Conservation (phyloP, 2,329 filamentous ascomycete species). For the Cadophora malorum region DNA sequence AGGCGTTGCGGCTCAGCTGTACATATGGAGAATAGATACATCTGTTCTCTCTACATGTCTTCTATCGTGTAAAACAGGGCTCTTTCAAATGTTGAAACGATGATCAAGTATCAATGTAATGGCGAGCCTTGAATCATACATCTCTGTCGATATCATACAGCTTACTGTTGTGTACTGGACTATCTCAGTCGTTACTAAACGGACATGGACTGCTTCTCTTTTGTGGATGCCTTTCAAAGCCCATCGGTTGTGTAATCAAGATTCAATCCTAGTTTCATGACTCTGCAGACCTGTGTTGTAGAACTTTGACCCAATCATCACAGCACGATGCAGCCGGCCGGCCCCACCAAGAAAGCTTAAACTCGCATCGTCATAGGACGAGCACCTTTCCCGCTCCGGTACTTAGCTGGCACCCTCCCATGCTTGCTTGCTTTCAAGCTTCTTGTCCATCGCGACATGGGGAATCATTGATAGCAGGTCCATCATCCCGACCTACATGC, state of each 20-base stretch:
- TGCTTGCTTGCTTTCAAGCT: conserved; percentile 15
- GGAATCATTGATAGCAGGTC: background rate
- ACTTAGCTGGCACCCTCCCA: background rate
- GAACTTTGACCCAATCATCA: conserved; percentile 9
- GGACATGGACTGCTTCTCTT: background rate
- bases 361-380: background rate
- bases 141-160: too few species aligned
- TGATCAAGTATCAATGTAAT: too few species aligned
- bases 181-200: too few species aligned
- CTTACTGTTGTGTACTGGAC: too few species aligned
- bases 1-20: background rate
- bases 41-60: background rate
- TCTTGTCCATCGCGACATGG: conserved; percentile 11
- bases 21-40: background rate
- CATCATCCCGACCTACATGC: conserved; percentile 22
- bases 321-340: conserved; percentile 11
- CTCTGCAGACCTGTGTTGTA: background rate
- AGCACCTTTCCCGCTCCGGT: background rate
- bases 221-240: background rate
- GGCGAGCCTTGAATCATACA: too few species aligned
- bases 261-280: background rate
- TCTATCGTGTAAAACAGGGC: too few species aligned
- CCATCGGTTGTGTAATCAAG: background rate
- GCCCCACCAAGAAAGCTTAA: conserved; percentile 13
- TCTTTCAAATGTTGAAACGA: too few species aligned